phyloP scores from a whole-genome alignment of 2,329 filamentous ascomycete species.

The Anthostomella pinea region DNA sequence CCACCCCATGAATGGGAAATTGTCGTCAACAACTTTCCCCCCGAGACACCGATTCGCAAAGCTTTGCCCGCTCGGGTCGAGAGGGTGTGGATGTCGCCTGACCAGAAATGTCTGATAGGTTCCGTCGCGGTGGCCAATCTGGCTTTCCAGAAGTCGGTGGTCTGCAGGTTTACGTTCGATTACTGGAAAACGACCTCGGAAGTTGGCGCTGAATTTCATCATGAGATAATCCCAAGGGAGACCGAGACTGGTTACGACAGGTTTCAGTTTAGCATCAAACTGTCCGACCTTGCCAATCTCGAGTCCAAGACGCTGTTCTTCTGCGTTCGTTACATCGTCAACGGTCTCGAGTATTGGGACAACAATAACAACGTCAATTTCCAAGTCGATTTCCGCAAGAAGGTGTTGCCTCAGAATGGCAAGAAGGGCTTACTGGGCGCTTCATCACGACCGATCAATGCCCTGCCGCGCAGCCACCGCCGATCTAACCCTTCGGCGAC shows the following conservation, averaged over 20 bases:
- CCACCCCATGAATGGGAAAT: conserved; percentile 83
- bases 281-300: conserved; percentile 86
- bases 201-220: conserved; percentile 81
- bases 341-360: conserved; percentile 89
- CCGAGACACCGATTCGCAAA: conserved; percentile 60
- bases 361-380: conserved; percentile 88
- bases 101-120: conserved; percentile 84
- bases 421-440: conserved; percentile 53
- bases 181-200: conserved; percentile 99
- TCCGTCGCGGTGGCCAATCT: conserved; percentile 83
- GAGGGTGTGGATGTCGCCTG: conserved; percentile 78
- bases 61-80: conserved; percentile 74
- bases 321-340: conserved; percentile 83
- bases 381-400: conserved; percentile 89
- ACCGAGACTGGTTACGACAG: conserved; percentile 70
- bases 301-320: conserved; percentile 91
- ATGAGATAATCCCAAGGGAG: conserved; percentile 69
- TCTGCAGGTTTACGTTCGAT: conserved; percentile 93
- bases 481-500: conserved; percentile 39
- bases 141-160: conserved; percentile 82
- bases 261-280: conserved; percentile 91
- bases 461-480: conserved; percentile 67
- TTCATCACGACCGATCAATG: conserved; percentile 47
- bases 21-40: conserved; percentile 77
- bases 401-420: conserved; percentile 59